phyloP scores from a whole-genome alignment of 495 filamentous ascomycete genomes.

The Rhizodiscina lignyota region DNA sequence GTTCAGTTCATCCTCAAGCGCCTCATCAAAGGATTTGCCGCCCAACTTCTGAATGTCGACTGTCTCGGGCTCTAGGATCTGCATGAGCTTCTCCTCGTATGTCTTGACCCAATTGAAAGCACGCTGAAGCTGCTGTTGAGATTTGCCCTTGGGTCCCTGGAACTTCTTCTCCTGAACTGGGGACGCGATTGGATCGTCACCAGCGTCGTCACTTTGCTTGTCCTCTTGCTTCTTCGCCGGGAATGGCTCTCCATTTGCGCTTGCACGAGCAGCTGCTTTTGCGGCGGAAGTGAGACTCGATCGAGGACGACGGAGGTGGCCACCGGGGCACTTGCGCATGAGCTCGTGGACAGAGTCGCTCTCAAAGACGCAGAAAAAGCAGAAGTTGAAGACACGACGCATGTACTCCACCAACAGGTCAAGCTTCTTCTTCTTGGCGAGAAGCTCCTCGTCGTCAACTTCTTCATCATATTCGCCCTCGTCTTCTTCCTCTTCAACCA shows the following conservation, averaged over 20 bases:
- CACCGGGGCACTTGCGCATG: slow-evolving; percentile 86
- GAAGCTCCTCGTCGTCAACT: slow-evolving; percentile 71
- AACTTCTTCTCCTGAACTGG: slow-evolving; percentile 41
- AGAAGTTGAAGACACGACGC: slow-evolving; percentile 92
- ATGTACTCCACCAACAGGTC: slow-evolving; percentile 94
- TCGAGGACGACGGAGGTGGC: slow-evolving; percentile 81
- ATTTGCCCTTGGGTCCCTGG: slow-evolving; percentile 49
- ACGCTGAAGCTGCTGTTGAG: slow-evolving; percentile 77
- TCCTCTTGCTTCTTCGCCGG: slow-evolving; percentile 54
- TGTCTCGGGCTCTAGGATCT: slow-evolving; percentile 77
- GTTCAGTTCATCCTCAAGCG: slow-evolving; percentile 64
- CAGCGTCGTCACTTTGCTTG: slow-evolving; percentile 39
- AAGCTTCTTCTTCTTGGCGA: slow-evolving; percentile 88
- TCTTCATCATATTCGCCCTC: slow-evolving; percentile 62
- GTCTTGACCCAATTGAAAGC: slow-evolving; percentile 99
- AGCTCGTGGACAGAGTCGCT: slow-evolving; percentile 94
- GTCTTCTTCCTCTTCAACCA: slow-evolving; percentile 60
- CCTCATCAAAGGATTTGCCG: slow-evolving; percentile 73
- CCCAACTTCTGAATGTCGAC: slow-evolving; percentile 79
- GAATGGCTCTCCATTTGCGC: slow-evolving; percentile 62
- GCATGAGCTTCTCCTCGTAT: slow-evolving; percentile 89
- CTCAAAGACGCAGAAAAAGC: slow-evolving; percentile 98
- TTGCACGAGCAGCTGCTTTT: slow-evolving; percentile 72
- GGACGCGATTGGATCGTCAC: slow-evolving; percentile 39
- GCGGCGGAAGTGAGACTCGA: slow-evolving; percentile 64